A percentile compares a stretch with the other conserved stretches of the same genome.
Evolutionary conservation across 2,329 filamentous ascomycete genomes (phyloP).

Genomic region (Tolypocladium album): DNA sequence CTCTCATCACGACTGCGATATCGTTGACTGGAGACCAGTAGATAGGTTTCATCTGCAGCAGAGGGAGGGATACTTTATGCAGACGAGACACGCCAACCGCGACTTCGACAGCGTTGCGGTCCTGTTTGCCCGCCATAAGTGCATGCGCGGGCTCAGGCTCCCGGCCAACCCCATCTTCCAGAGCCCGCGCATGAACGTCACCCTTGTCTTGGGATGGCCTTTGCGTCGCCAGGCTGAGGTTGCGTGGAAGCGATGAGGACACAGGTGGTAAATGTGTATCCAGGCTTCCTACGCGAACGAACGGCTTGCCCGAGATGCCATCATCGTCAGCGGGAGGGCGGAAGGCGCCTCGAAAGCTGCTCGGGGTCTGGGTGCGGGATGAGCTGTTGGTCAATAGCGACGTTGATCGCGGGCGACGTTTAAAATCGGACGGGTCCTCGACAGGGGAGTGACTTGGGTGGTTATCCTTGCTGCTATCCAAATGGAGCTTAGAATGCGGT

Average conservation of each 20-base stretch:
- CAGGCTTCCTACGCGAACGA: constrained; percentile 33
- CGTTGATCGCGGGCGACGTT: constrained; percentile 7
- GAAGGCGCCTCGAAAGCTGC: constrained; percentile 9
- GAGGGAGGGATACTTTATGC: constrained; percentile 77
- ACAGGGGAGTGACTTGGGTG: background rate
- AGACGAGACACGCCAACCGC: constrained; percentile 84
- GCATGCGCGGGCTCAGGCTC: background rate
- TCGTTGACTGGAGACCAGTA: constrained; percentile 97
- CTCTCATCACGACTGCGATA: constrained; percentile 68
- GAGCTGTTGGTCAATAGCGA: constrained; percentile 10
- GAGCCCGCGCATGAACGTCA: background rate
- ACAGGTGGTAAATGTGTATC: constrained; percentile 11
- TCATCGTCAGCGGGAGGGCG: constrained; percentile 25
- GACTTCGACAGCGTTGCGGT: constrained; percentile 41
- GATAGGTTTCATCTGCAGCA: constrained; percentile 84
- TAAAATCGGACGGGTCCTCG: constrained; percentile 4
- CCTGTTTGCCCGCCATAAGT: background rate
- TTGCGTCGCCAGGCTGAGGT: background rate
- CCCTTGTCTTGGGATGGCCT: background rate
- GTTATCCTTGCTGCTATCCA: background rate
- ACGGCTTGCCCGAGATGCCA: constrained; percentile 44
- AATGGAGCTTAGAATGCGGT: background rate
- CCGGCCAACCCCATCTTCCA: background rate
- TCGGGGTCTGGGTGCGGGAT: constrained; percentile 11
- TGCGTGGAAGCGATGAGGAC: constrained; percentile 2